Evolutionary conservation across 176 grass and related monocot species (phyloP), one percentile per base, ranked within the genome.

Genomic region (Ampelocalamus luodianensis): DNA sequence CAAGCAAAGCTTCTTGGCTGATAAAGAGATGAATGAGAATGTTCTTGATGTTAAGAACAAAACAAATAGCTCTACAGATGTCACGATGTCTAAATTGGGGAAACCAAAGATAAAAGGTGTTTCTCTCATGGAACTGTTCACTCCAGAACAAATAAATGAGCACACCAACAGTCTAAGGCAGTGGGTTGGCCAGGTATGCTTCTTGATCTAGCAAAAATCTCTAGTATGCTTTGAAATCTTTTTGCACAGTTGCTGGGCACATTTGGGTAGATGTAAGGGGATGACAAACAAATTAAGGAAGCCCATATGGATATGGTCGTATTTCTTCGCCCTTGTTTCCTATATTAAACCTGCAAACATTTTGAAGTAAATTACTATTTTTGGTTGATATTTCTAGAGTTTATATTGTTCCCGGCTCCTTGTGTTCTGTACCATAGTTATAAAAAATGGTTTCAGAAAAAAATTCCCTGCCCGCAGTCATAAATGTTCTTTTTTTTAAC

Each of bases 51-150:
- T 88, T 78, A 83, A 90, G 68, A 71, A 90, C 37, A 87, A 90
- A 76, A 27, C 78, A 85, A 85, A 79, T 64, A 89, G 68, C 7
- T 68, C 49, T 44, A 81, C 18, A 6, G 89, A 92, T 86, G 82
- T 62, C 74, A 46, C 55, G 9, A 32, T 89, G 63, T 88, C 88
- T 63, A 98, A 95, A 75, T 78, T 68, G 16, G 87, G 89, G 17
- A 87, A 95, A 86, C 81, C 85, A 59, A 98, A 95, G 83, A 93
- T 90, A 92, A 92, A 98, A 85, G 96, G 96, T 55, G 86, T 98
- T 89, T 98, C 96, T 51, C 76, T 98, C 48, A 93, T 81, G 61
- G 96, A 98, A 65, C 48, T 87, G 37, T 92, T 98, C 85, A 98
- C 93, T 81, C 87, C 89, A 68, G 91, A 95, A 71, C 91, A 98